phyloP scores from a whole-genome alignment of 495 filamentous ascomycete species.

The Aspergillus kassunensis region DNA sequence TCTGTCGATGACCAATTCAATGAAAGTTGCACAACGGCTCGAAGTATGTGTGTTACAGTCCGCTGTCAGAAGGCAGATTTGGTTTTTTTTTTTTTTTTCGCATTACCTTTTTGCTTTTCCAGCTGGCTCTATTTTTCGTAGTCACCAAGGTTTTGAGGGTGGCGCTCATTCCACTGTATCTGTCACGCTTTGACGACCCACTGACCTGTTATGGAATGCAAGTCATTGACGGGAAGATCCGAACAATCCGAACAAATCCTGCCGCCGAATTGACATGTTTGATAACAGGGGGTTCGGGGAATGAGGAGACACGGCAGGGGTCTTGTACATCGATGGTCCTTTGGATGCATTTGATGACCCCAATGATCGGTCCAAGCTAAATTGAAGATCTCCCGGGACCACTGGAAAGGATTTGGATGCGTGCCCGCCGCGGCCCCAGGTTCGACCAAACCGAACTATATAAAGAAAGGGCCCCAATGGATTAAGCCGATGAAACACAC shows the following conservation, averaged over 20 bases:
- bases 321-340: constrained; percentile 6
- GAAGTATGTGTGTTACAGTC: constrained; percentile 8
- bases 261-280: constrained; percentile 21
- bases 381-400: constrained; percentile 25
- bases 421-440: constrained; percentile 5
- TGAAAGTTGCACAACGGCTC: constrained; percentile 18
- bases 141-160: constrained; percentile 6
- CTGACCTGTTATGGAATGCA: constrained; percentile 10
- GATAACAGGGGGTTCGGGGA: constrained; percentile 13
- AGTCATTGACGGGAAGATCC: constrained; percentile 26
- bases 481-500: constrained; percentile 15
- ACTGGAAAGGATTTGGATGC: constrained; percentile 10
- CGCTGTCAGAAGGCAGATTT: not conserved
- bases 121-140: constrained; percentile 3
- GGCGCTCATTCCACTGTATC: constrained; percentile 18
- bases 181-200: constrained; percentile 11
- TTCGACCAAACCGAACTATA: constrained; percentile 11
- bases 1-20: constrained; percentile 11
- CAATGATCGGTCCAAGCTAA: constrained; percentile 25
- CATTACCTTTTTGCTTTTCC: constrained; percentile 4
- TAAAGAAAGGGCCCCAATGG: constrained; percentile 14
- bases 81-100: not conserved
- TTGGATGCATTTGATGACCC: constrained; percentile 19
- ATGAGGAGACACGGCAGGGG: not conserved
- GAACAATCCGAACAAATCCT: constrained; percentile 14